Evolutionary conservation across 306 rosid species (phyloP).

Genomic region (Prunus persica): Prunus_persica_NCBIv2 NC_034010.1:21287001-21287500

Average conservation of each 20-base stretch:
- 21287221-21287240: background rate
- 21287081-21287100: background rate
- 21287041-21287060: background rate
- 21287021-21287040: background rate
- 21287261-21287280: background rate
- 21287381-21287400: background rate
- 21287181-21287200: background rate
- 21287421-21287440: background rate
- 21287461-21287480: background rate
- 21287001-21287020: background rate
- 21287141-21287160: background rate
- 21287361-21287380: constrained; percentile 11
- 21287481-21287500: background rate
- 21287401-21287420: constrained; percentile 3
- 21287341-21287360: background rate
- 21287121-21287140: background rate
- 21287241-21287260: background rate
- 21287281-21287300: background rate
- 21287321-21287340: background rate
- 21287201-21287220: background rate
- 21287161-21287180: background rate
- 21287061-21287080: background rate
- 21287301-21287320: background rate
- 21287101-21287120: background rate
- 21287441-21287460: background rate